Conservation (phyloP, 257 asterid genomes). For the Solanum dulcamara region DNA sequence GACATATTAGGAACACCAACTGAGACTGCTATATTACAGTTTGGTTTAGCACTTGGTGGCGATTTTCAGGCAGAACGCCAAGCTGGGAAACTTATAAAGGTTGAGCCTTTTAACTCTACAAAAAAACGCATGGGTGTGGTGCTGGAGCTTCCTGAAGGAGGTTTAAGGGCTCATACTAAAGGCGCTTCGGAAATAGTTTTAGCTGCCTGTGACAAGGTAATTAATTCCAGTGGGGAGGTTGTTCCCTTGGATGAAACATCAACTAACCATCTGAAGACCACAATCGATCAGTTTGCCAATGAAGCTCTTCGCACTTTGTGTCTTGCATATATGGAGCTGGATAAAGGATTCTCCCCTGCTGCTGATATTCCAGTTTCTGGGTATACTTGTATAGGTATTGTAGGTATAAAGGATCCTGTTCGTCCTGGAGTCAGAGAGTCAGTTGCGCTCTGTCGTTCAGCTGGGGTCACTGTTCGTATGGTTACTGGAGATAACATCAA, state of each 20-base stretch:
- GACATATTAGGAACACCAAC: constrained; percentile 87
- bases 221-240: constrained; percentile 45
- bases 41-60: constrained; percentile 71
- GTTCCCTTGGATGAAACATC: constrained; percentile 47
- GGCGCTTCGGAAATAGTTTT: constrained; percentile 88
- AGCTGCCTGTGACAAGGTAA: constrained; percentile 63
- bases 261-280: constrained; percentile 21
- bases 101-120: constrained; percentile 85
- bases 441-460: constrained; percentile 80
- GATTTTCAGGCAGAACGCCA: constrained; percentile 43
- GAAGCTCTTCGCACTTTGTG: constrained; percentile 87
- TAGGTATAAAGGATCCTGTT: constrained; percentile 90
- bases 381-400: constrained; percentile 61
- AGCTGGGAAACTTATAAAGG: constrained; percentile 40
- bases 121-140: constrained; percentile 79
- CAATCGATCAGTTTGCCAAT: constrained; percentile 55
- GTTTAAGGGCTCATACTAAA: constrained; percentile 58
- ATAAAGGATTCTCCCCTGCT: constrained; percentile 33
- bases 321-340: constrained; percentile 70
- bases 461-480: constrained; percentile 88
- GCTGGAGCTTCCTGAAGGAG: constrained; percentile 62
- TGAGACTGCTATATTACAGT: constrained; percentile 74
- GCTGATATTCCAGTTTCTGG: constrained; percentile 64
- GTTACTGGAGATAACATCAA: constrained; percentile 93
- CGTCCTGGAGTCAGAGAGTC: constrained; percentile 90